These are phyloP conservation scores for Huntiella abstrusa DNA, from an alignment of 2,329 filamentous ascomycete genomes.

Conservation along the genomic window DNA sequence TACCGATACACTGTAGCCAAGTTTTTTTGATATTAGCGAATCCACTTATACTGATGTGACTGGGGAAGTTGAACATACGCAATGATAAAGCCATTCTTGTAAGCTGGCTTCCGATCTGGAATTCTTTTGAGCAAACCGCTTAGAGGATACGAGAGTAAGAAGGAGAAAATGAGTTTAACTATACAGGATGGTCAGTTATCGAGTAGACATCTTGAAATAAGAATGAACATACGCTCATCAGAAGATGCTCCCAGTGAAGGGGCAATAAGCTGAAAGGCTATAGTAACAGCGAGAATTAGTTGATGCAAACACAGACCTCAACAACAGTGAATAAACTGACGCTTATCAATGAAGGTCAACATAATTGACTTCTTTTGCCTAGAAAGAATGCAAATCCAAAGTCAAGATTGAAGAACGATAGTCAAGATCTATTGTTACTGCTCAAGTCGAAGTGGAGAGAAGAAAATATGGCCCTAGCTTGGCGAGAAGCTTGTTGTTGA, in stretches of 20 bases:
- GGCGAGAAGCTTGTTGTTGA: too few species aligned
- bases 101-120: constrained; percentile 62
- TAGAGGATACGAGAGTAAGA: constrained; percentile 81
- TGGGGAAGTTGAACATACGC: constrained; percentile 26
- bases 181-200: constrained; percentile 3
- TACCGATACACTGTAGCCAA: constrained; percentile 41
- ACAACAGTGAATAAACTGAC: constrained; percentile 4
- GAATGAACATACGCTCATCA: constrained; percentile 25
- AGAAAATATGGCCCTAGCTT: too few species aligned
- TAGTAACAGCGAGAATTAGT: not conserved
- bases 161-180: constrained; percentile 89
- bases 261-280: constrained; percentile 27
- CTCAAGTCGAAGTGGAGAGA: too few species aligned
- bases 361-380: not conserved
- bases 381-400: too few species aligned
- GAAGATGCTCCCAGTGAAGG: constrained; percentile 24
- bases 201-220: not conserved
- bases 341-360: constrained; percentile 10
- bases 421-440: too few species aligned
- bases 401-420: too few species aligned
- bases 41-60: not conserved
- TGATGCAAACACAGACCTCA: not conserved
- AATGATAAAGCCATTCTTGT: constrained; percentile 80
- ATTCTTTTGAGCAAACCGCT: constrained; percentile 77
- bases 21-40: not conserved